Conservation (phyloP, 495 filamentous ascomycete species). For the Penicillium paxilli region DNA sequence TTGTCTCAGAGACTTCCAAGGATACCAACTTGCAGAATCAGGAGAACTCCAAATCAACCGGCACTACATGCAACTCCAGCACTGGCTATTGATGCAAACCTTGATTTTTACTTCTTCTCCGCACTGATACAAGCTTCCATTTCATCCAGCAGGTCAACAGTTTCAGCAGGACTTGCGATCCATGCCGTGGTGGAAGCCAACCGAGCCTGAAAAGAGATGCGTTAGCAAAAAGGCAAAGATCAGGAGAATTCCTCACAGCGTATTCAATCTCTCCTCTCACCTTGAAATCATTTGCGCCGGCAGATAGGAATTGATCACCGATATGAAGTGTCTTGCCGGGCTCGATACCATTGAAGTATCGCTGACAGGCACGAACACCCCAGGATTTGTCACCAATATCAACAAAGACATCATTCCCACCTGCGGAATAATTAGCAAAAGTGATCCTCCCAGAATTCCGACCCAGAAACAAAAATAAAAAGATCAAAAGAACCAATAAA, state of each 20-base stretch:
- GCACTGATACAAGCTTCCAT: slow-evolving; percentile 22
- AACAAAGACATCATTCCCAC: slow-evolving; percentile 95
- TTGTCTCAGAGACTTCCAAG: no score
- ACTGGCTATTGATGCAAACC: background rate
- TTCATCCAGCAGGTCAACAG: slow-evolving; percentile 84
- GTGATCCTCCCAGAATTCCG: background rate
- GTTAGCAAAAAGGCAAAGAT: background rate
- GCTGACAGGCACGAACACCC: slow-evolving; percentile 88
- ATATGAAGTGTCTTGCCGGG: slow-evolving; percentile 74
- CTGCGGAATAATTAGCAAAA: slow-evolving; percentile 32
- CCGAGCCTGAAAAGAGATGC: slow-evolving; percentile 42
- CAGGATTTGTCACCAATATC: slow-evolving; percentile 98
- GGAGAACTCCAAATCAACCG: no score
- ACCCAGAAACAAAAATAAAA: background rate
- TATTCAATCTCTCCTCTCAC: slow-evolving; percentile 37
- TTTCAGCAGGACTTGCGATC: slow-evolving; percentile 92
- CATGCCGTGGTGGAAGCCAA: slow-evolving; percentile 72
- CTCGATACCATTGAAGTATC: slow-evolving; percentile 79
- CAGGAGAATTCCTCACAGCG: no score
- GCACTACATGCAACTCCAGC: no score
- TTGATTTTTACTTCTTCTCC: background rate
- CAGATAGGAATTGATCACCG: slow-evolving; percentile 93
- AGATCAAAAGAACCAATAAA: no score
- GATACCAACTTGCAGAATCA: no score
- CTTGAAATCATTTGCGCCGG: slow-evolving; percentile 97